A percentile compares a stretch with the other conserved stretches of the same genome.
phyloP scores from a whole-genome alignment of 352 stramenopile species.

The Pythium scleroteichum region DNA sequence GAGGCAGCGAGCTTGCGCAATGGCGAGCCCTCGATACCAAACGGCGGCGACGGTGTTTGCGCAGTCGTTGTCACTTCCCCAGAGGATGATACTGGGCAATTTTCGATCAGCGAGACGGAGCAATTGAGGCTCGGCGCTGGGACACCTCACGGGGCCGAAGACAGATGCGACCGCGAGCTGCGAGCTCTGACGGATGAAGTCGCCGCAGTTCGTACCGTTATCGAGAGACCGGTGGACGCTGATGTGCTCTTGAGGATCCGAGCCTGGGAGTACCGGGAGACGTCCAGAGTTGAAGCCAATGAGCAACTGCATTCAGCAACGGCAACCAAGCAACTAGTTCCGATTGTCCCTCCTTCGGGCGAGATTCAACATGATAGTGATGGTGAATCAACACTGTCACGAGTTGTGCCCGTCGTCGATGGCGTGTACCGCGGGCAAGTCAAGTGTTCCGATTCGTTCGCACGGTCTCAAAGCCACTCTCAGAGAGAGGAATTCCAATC shows the following conservation, averaged over 20 bases:
- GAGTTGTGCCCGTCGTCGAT: slow-evolving; percentile 25
- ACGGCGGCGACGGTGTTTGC: not conserved
- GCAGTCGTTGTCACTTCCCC: not conserved
- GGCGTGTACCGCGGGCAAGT: slow-evolving; percentile 27
- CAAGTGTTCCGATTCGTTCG: not conserved
- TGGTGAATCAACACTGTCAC: not conserved
- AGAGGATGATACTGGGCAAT: not conserved
- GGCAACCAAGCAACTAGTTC: slow-evolving; percentile 5
- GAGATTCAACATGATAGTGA: not conserved
- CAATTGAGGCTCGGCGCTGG: not conserved
- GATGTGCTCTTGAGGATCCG: slow-evolving; percentile 19
- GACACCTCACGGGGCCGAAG: too few species aligned
- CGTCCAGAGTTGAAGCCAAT: not conserved
- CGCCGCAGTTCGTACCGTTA: slow-evolving; percentile 6
- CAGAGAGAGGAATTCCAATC: not conserved
- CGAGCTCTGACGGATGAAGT: slow-evolving; percentile 16
- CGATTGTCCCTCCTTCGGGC: slow-evolving; percentile 3
- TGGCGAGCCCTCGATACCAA: not conserved
- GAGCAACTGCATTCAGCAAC: too few species aligned
- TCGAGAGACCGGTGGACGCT: not conserved
- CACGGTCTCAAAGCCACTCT: not conserved
- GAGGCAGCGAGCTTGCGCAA: slow-evolving; percentile 12
- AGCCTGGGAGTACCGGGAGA: slow-evolving; percentile 13
- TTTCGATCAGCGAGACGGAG: not conserved
- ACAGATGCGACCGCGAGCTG: slow-evolving; percentile 1